A percentile compares a stretch with the other conserved stretches of the same genome.
Conservation (phyloP, 495 filamentous ascomycete species). For the Hypoxylon subgilvum region DNA sequence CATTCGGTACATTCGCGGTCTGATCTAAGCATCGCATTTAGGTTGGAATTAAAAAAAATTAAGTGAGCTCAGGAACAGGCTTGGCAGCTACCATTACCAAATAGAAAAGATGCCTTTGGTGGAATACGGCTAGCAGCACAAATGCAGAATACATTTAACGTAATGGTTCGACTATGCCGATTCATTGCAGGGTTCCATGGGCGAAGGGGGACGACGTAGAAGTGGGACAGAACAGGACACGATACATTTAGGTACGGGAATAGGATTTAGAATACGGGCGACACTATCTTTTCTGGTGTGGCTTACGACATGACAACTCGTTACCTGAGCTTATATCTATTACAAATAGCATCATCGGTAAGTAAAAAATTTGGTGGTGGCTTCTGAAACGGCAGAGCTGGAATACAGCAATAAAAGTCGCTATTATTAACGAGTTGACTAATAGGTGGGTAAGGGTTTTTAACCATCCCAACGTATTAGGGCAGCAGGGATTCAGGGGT, state of each 20-base stretch:
- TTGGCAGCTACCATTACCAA: conserved; percentile 52
- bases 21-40: conserved; percentile 31
- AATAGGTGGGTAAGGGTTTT: neutral
- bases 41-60: conserved; percentile 18
- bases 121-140: conserved; percentile 40
- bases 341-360: neutral
- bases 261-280: too few relatives aligned
- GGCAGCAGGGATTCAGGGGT: neutral
- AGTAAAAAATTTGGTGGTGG: too few relatives aligned
- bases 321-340: neutral
- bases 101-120: conserved; percentile 50
- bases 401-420: neutral
- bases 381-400: too few relatives aligned
- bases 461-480: neutral
- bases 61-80: conserved; percentile 33
- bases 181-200: conserved; percentile 43
- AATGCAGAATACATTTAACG: conserved; percentile 55
- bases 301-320: neutral
- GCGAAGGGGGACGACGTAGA: conserved; percentile 8
- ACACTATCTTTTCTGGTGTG: too few relatives aligned
- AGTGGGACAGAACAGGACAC: conserved; percentile 13
- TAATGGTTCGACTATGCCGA: conserved; percentile 56
- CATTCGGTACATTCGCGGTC: conserved; percentile 27
- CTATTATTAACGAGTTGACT: neutral
- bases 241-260: conserved; percentile 12